A percentile compares a stretch with the other conserved stretches of the same genome.
These are phyloP conservation scores for Trichoderma asperellum DNA, from an alignment of 2,329 filamentous ascomycete genomes.

Conservation along the genomic window DNA sequence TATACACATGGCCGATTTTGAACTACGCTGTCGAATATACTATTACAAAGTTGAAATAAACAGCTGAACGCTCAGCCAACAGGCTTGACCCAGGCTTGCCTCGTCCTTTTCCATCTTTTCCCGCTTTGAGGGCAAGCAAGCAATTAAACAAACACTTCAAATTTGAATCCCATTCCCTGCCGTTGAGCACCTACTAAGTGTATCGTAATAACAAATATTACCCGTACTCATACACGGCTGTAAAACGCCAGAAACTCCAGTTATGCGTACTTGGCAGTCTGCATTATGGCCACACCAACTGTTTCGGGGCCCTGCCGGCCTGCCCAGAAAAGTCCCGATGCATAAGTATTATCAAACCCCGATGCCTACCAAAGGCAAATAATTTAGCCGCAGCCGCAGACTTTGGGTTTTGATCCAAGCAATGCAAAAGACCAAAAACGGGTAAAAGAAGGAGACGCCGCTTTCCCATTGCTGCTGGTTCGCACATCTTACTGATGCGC, in stretches of 20 bases:
- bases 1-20: not conserved
- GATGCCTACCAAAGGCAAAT: conserved; percentile 3
- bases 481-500: conserved; percentile 14
- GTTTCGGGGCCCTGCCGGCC: not conserved
- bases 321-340: not conserved
- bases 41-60: not conserved
- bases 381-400: not conserved
- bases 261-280: conserved; percentile 14
- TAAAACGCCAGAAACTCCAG: conserved; percentile 22
- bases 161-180: not conserved
- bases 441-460: not conserved
- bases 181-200: not conserved
- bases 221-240: not conserved
- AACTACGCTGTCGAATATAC: not conserved
- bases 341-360: not conserved
- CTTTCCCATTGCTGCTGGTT: not conserved
- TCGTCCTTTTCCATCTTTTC: not conserved
- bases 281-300: not conserved
- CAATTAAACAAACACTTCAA: not conserved
- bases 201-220: conserved; percentile 7
- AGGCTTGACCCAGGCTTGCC: not conserved
- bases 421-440: not conserved
- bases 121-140: not conserved
- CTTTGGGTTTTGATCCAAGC: conserved; percentile 1
- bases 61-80: not conserved